These are phyloP conservation scores for Nemania bipapillata DNA, from an alignment of 2,329 filamentous ascomycete species.

Conservation along the genomic window DNA sequence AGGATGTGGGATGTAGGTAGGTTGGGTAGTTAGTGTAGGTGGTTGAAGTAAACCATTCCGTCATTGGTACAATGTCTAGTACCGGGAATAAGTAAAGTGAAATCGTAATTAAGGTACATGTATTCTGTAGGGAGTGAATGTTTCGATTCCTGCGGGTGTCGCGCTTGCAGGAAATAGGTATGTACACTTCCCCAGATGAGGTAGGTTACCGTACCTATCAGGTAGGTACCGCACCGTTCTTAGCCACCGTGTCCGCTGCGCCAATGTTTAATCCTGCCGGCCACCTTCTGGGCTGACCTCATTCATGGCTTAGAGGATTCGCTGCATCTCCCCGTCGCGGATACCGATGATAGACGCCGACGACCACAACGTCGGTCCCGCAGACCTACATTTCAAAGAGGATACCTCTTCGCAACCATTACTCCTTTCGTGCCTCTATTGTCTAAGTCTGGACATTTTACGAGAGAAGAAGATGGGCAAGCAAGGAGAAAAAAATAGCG, in stretches of 20 bases:
- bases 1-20: neutral
- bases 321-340: neutral
- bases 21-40: neutral
- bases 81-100: constrained; percentile 4
- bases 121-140: neutral
- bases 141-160: constrained; percentile 18
- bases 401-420: constrained; percentile 2
- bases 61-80: constrained; percentile 11
- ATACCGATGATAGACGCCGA: constrained; percentile 11
- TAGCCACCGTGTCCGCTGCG: neutral
- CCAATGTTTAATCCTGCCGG: neutral
- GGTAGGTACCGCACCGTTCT: neutral
- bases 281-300: constrained; percentile 2
- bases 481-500: neutral
- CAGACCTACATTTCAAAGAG: neutral
- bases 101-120: too few relatives aligned
- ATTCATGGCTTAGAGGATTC: constrained; percentile 8
- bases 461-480: neutral
- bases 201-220: neutral
- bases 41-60: neutral
- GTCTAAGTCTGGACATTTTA: neutral
- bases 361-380: constrained; percentile 5
- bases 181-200: constrained; percentile 13
- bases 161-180: constrained; percentile 20
- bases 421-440: neutral